Evolutionary conservation across 306 rosid genomes (phyloP).

Genomic region (Prunus campanulata): DNA sequence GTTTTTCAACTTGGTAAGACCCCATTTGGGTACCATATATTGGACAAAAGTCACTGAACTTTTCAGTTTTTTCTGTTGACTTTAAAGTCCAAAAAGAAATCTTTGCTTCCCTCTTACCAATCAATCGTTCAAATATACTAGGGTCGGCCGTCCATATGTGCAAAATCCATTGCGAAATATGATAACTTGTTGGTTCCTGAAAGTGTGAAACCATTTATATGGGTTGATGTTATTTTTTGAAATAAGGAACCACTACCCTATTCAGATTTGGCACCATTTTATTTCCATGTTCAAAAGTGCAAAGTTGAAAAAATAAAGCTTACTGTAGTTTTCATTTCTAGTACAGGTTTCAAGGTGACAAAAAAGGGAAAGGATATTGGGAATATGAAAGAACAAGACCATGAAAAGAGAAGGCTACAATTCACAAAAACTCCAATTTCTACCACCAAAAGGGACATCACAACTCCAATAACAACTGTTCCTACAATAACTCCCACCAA

Average conservation of each 20-base stretch:
- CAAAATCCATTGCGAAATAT: too few relatives aligned
- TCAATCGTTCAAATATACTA: neutral
- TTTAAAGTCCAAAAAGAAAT: constrained; percentile 14
- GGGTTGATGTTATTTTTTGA: neutral
- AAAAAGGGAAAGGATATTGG: constrained; percentile 22
- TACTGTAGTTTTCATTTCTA: constrained; percentile 37
- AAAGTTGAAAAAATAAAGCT: constrained; percentile 26
- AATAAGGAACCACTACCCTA: neutral
- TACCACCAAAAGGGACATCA: constrained; percentile 56
- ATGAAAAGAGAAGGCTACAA: constrained; percentile 26
- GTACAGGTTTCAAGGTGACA: constrained; percentile 54
- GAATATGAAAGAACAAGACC: constrained; percentile 35
- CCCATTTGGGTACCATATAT: constrained; percentile 21
- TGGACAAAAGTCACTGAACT: neutral
- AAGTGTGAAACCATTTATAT: neutral
- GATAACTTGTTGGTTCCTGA: neutral
- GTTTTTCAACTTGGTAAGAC: constrained; percentile 27
- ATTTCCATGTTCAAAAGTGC: constrained; percentile 32
- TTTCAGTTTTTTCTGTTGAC: neutral
- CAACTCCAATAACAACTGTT: constrained; percentile 76
- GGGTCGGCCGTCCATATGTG: too few relatives aligned
- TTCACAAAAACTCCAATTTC: constrained; percentile 30
- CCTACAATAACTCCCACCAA: constrained; percentile 56
- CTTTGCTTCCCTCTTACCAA: constrained; percentile 4
- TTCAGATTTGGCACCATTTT: constrained; percentile 15